Evolutionary conservation across 2,329 filamentous ascomycete genomes (phyloP).

Genomic region (Cercospora berteroae): DNA sequence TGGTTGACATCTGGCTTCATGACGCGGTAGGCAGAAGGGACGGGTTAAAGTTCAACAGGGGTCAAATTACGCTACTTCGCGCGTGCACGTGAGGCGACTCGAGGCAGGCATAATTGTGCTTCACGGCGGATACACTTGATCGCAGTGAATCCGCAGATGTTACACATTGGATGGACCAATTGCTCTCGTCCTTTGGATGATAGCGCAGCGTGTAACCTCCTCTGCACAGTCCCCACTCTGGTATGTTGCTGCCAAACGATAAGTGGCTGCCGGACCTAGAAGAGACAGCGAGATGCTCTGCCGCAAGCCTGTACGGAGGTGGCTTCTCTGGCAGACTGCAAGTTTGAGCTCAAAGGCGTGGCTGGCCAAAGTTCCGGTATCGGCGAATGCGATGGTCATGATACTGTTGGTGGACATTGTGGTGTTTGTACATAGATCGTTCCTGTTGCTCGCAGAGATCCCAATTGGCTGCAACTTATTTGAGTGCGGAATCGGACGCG

Average conservation of each 20-base stretch:
- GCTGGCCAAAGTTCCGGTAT: background rate
- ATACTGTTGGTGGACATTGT: background rate
- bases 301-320: background rate
- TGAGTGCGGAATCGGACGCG: constrained; percentile 20
- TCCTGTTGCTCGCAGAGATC: background rate
- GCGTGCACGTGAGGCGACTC: background rate
- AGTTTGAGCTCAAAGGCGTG: background rate
- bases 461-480: constrained; percentile 5
- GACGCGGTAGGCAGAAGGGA: background rate
- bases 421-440: background rate
- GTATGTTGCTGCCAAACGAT: background rate
- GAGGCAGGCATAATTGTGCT: background rate
- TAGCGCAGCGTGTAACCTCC: no score
- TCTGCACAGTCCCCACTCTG: background rate
- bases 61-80: background rate
- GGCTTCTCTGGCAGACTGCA: background rate
- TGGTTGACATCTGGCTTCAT: background rate
- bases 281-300: background rate
- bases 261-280: no score
- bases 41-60: background rate
- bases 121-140: no score
- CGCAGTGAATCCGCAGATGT: no score
- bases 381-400: background rate
- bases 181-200: no score
- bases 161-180: no score